These are phyloP conservation scores for Aspergillus amoenus DNA, from an alignment of 2,329 filamentous ascomycete genomes.

Conservation along the genomic window DNA sequence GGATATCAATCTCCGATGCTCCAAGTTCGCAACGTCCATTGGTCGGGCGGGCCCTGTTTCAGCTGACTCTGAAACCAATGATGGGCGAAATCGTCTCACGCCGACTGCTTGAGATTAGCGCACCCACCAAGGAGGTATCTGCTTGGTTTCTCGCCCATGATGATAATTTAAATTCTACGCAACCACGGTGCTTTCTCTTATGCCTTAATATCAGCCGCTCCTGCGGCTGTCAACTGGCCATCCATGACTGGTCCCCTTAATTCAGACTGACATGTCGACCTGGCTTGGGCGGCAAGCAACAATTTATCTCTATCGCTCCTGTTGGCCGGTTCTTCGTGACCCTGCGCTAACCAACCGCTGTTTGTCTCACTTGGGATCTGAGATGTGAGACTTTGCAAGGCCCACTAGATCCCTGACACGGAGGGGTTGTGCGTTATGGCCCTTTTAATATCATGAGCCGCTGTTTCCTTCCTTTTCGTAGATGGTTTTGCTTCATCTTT, in stretches of 20 bases:
- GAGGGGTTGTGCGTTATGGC: not conserved
- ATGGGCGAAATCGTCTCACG: conserved; percentile 3
- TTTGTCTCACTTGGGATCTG: conserved; percentile 2
- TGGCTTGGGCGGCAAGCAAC: conserved; percentile 7
- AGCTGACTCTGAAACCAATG: conserved; percentile 14
- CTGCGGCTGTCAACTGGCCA: conserved; percentile 9
- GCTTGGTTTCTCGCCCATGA: conserved; percentile 14
- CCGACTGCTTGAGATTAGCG: not conserved
- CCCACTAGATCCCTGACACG: conserved; percentile 19
- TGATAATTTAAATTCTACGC: conserved; percentile 22
- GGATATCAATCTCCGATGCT: not conserved
- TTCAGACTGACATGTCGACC: not conserved
- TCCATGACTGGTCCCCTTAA: conserved; percentile 7
- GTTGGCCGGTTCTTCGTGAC: conserved; percentile 12
- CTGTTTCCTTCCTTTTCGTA: conserved; percentile 21
- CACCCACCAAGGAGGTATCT: conserved; percentile 9
- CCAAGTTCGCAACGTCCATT: conserved; percentile 7
- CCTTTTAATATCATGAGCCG: conserved; percentile 12
- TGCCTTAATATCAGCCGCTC: conserved; percentile 26
- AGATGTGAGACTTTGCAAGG: conserved; percentile 12
- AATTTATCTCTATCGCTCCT: conserved; percentile 7
- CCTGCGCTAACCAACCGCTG: conserved; percentile 13
- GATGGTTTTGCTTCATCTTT: conserved; percentile 8
- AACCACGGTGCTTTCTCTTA: conserved; percentile 23
- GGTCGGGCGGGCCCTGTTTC: conserved; percentile 11